phyloP scores from a whole-genome alignment of 257 asterid genomes.

The Solanum sitiens region DNA sequence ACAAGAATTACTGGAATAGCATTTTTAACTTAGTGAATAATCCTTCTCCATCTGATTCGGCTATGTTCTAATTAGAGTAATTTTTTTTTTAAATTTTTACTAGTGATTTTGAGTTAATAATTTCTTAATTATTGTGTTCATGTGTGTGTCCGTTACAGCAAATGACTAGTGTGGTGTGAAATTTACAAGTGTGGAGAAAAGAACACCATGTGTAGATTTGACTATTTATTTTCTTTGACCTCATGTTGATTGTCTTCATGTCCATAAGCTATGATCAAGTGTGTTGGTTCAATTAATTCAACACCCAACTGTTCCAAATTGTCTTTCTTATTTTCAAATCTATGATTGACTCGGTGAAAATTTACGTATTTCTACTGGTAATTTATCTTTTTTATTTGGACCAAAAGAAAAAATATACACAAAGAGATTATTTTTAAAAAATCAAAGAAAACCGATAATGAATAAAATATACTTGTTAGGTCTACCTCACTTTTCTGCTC shows the following conservation, averaged over 20 bases:
- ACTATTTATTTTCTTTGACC: neutral
- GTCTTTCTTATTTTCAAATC: neutral
- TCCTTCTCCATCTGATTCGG: slow-evolving; percentile 55
- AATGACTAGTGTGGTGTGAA: neutral
- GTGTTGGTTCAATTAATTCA: neutral
- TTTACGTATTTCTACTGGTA: neutral
- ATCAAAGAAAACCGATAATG: too few relatives aligned
- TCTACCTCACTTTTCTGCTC: neutral
- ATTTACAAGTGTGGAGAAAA: neutral
- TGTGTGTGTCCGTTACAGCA: neutral
- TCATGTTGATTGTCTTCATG: neutral
- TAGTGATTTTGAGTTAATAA: neutral
- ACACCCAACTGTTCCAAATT: neutral
- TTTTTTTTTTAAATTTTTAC: neutral
- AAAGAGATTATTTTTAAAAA: too few relatives aligned
- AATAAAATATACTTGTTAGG: too few relatives aligned
- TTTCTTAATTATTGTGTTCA: neutral
- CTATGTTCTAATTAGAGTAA: slow-evolving; percentile 16
- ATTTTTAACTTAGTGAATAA: slow-evolving; percentile 57
- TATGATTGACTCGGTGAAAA: neutral
- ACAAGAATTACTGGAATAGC: slow-evolving; percentile 81
- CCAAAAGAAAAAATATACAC: neutral
- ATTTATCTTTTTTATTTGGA: neutral
- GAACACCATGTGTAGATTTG: neutral
- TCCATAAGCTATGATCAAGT: neutral